These are phyloP conservation scores for Gossypium longicalyx DNA, from an alignment of 345 rosid genomes.

Conservation along the genomic window DNA sequence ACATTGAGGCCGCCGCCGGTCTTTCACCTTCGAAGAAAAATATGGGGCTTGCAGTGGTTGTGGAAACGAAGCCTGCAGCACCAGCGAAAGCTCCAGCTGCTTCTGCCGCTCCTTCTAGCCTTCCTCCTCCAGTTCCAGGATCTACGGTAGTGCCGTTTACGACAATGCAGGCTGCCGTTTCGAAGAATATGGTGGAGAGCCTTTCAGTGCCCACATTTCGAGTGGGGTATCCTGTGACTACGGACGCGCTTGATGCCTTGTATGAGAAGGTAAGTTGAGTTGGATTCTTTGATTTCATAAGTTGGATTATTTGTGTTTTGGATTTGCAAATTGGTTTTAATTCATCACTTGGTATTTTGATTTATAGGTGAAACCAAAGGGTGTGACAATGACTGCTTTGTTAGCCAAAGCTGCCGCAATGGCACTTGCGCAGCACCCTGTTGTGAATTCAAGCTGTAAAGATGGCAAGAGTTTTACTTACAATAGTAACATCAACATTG, in stretches of 20 bases:
- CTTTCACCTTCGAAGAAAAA: constrained; percentile 49
- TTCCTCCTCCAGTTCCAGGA: constrained; percentile 53
- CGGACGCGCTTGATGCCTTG: constrained; percentile 80
- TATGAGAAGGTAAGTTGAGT: constrained; percentile 63
- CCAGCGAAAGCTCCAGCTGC: constrained; percentile 33
- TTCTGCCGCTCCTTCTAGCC: constrained; percentile 13
- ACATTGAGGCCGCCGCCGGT: constrained; percentile 77
- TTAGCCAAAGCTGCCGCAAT: constrained; percentile 93
- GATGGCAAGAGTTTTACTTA: constrained; percentile 80
- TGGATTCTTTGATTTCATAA: not conserved
- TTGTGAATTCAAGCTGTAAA: constrained; percentile 83
- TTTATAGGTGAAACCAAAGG: constrained; percentile 82
- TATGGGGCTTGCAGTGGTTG: constrained; percentile 20
- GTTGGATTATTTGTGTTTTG: not conserved
- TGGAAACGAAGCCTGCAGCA: constrained; percentile 28
- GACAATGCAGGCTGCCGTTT: constrained; percentile 79
- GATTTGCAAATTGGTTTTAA: not conserved
- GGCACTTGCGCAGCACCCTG: constrained; percentile 90
- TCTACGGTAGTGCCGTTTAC: constrained; percentile 81
- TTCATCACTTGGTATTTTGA: not conserved
- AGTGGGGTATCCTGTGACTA: constrained; percentile 77
- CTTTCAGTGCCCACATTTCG: constrained; percentile 87
- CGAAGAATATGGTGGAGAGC: constrained; percentile 83
- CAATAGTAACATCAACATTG: constrained; percentile 69
- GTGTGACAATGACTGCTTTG: constrained; percentile 92